Percentiles rank a stretch among this genome's conserved stretches.
These are phyloP conservation scores for Oryza rufipogon DNA, from an alignment of 176 grass and related monocot genomes.

Conservation along the genomic window DNA sequence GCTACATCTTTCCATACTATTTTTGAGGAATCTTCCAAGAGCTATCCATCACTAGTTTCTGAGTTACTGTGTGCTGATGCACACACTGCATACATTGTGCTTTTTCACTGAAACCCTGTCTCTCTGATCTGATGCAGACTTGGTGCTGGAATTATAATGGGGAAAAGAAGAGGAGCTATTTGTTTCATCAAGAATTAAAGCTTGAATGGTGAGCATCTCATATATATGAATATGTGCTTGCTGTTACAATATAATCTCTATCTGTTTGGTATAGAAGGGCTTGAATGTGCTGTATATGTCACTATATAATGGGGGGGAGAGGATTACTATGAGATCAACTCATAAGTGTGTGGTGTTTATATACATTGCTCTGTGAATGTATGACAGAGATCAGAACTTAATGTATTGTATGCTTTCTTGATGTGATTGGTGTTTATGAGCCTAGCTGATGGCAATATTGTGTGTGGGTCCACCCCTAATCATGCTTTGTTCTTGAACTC, in stretches of 20 bases:
- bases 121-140: conserved; percentile 60
- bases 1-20: conserved; percentile 24
- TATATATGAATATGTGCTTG: conserved; percentile 40
- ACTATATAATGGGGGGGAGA: background rate
- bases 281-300: conserved; percentile 46
- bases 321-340: conserved; percentile 16
- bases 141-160: conserved; percentile 93
- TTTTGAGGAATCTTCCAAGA: conserved; percentile 31
- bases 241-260: conserved; percentile 6
- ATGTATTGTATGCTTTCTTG: conserved; percentile 47
- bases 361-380: conserved; percentile 27
- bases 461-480: conserved; percentile 17
- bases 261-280: conserved; percentile 30
- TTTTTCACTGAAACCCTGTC: background rate
- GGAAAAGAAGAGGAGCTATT: conserved; percentile 26
- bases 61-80: conserved; percentile 11
- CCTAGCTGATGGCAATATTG: conserved; percentile 8
- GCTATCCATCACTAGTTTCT: conserved; percentile 4
- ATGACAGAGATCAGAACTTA: conserved; percentile 34
- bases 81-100: conserved; percentile 1
- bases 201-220: conserved; percentile 42
- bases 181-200: conserved; percentile 16
- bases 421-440: conserved; percentile 37
- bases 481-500: conserved; percentile 47
- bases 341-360: conserved; percentile 23